Evolutionary conservation across 2,329 filamentous ascomycete genomes (phyloP).

Genomic region (Colletotrichum sp.): DNA sequence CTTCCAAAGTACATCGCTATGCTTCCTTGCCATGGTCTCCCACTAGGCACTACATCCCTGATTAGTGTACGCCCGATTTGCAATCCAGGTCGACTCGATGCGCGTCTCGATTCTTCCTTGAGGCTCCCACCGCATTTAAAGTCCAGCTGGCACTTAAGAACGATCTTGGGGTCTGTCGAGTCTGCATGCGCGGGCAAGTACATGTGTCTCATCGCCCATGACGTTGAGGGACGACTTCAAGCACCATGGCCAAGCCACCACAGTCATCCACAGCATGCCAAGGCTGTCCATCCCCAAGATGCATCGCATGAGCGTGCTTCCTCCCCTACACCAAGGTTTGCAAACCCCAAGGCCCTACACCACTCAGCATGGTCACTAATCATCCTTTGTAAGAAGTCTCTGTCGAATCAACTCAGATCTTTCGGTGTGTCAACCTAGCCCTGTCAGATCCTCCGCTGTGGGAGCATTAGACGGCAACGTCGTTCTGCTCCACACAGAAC

Average conservation of each 20-base stretch:
- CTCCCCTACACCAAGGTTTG: neutral
- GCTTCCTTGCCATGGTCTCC: neutral
- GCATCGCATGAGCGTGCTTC: neutral
- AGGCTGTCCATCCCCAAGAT: neutral
- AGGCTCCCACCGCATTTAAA: neutral
- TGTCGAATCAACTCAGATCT: neutral
- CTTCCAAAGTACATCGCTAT: neutral
- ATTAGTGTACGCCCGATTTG: neutral
- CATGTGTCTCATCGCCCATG: neutral
- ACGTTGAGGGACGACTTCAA: neutral
- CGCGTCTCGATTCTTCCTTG: neutral
- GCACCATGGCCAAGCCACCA: neutral
- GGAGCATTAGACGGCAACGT: neutral
- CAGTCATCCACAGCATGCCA: neutral
- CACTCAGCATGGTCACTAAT: neutral
- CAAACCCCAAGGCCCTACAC: neutral
- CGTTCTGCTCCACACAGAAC: neutral
- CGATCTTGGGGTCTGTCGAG: neutral
- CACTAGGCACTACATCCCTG: neutral
- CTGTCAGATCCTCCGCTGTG: neutral
- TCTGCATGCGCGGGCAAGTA: neutral
- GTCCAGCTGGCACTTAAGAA: neutral
- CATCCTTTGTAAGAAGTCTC: neutral
- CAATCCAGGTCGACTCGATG: neutral
- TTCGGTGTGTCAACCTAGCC: neutral